Evolutionary conservation across 73 alveolate genomes (phyloP), one percentile per base, ranked within the genome.

Genomic region (Paramecium sexaurelia): DNA sequence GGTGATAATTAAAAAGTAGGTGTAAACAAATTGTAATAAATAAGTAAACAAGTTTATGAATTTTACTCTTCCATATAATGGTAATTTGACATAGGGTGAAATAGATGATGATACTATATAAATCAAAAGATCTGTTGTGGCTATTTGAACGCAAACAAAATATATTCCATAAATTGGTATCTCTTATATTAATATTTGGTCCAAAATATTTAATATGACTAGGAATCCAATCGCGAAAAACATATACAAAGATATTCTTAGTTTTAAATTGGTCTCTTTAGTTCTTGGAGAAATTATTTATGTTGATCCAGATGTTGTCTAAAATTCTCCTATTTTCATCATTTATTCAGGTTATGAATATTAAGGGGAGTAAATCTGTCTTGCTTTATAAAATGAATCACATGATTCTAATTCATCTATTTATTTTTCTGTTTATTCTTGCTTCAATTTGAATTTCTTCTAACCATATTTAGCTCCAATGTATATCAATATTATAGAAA

Each of bases 31-130:
- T 61, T 26, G 43, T 13, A 61, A 26, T 3, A 61, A 6, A 32
- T 61, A 61, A 61, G 83, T 61, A 11, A 61, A 61, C 26, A 61
- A 61, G 13, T 61, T 61, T 24, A 61, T 61, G 11, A 61, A 61
- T 26, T 61, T 61, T 32, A 61, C 45, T 61, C 26, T 61, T 24
- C 83, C 83, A 61, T 61, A 61, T 61, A 61, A 61, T 2, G 83
- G 83, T 61, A 61, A 8, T 61, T 61, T 61, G 9, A 61, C 7
- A 13, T 26, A 2, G 26, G 83, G 83, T 11, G 83, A 61, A 13
- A 61, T 61, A 13, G 83, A 61, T 8, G 83, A 61, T 26, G 83
- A 61, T 26, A 61, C 45, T 3, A 61, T 61, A 61, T 61, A 61
- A 11, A 61, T 29, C 9, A 61, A 61, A 7, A 61, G 43, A 61